phyloP scores from a whole-genome alignment of 2,329 filamentous ascomycete genomes.

The Lachnellula willkommii region DNA sequence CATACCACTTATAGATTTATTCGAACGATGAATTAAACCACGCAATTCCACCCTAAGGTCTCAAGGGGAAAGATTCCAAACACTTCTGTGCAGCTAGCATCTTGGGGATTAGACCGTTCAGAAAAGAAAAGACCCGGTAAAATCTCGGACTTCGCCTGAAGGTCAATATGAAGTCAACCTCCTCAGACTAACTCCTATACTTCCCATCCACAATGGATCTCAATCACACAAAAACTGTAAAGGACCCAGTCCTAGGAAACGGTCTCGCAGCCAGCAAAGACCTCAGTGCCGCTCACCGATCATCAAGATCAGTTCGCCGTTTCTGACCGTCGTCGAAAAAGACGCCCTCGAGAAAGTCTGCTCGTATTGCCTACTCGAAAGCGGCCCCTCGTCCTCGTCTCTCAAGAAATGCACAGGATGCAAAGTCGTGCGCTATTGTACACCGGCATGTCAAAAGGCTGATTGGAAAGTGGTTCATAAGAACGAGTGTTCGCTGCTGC shows the following conservation, averaged over 20 bases:
- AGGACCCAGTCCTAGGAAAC: slow-evolving; percentile 13
- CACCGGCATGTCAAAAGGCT: slow-evolving; percentile 45
- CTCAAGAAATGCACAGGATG: slow-evolving; percentile 46
- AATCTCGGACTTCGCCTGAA: not conserved
- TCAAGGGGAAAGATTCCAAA: no score
- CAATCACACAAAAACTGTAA: slow-evolving; percentile 13
- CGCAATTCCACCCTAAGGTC: no score
- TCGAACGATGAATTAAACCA: no score
- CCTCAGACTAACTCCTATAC: not conserved
- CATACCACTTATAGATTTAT: no score
- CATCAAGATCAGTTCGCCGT: slow-evolving; percentile 20
- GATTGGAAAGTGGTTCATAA: slow-evolving; percentile 51
- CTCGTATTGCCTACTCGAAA: slow-evolving; percentile 22
- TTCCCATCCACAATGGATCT: slow-evolving; percentile 1
- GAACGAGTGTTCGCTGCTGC: slow-evolving; percentile 47
- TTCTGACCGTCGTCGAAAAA: slow-evolving; percentile 27
- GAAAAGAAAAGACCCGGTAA: not conserved
- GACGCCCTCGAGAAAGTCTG: slow-evolving; percentile 24
- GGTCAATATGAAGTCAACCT: no score
- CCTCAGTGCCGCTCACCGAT: slow-evolving; percentile 17
- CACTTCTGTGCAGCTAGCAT: no score
- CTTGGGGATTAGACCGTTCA: not conserved
- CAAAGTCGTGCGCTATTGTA: slow-evolving; percentile 50
- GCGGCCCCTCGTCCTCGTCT: not conserved
- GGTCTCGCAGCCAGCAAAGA: slow-evolving; percentile 20